phyloP scores from a whole-genome alignment of 768 basidiomycete species.

The Boletus subcaerulescens region DNA sequence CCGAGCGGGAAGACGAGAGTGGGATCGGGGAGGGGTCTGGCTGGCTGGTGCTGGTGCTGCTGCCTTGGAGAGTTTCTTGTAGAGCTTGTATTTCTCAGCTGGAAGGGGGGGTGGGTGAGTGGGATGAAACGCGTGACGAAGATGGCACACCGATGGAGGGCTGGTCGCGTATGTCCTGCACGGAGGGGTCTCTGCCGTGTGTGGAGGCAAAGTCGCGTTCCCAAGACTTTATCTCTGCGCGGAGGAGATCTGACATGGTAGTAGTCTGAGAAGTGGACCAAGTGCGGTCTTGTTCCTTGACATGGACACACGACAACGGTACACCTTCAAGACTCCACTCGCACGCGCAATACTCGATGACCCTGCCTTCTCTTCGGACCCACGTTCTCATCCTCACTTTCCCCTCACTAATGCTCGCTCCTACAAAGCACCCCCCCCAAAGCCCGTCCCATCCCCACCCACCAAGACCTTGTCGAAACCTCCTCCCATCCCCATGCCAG shows the following conservation, averaged over 20 bases:
- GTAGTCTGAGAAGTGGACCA: too few species aligned
- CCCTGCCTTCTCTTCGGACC: conserved; percentile 60
- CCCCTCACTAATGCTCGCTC: conserved; percentile 16
- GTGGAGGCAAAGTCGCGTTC: conserved; percentile 62
- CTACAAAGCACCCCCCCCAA: conserved; percentile 23
- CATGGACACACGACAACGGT: not conserved
- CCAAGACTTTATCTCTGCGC: conserved; percentile 74
- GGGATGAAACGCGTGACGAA: not conserved
- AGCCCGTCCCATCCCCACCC: not conserved
- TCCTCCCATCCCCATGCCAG: not conserved
- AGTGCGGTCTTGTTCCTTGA: not conserved
- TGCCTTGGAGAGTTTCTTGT: conserved; percentile 70
- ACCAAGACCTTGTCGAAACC: not conserved
- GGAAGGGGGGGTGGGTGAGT: conserved; percentile 2
- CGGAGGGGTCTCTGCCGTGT: conserved; percentile 57
- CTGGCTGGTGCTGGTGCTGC: conserved; percentile 12
- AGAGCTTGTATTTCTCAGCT: conserved; percentile 80
- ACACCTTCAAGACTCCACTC: not conserved
- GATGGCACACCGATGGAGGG: conserved; percentile 56
- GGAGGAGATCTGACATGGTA: conserved; percentile 34
- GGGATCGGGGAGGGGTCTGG: conserved; percentile 35
- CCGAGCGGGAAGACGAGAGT: conserved; percentile 35
- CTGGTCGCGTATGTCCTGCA: conserved; percentile 67
- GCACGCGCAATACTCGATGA: conserved; percentile 39
- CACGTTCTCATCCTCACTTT: conserved; percentile 46